Conservation (phyloP, 441 rosid species). For the Biscutella auriculata region DNA sequence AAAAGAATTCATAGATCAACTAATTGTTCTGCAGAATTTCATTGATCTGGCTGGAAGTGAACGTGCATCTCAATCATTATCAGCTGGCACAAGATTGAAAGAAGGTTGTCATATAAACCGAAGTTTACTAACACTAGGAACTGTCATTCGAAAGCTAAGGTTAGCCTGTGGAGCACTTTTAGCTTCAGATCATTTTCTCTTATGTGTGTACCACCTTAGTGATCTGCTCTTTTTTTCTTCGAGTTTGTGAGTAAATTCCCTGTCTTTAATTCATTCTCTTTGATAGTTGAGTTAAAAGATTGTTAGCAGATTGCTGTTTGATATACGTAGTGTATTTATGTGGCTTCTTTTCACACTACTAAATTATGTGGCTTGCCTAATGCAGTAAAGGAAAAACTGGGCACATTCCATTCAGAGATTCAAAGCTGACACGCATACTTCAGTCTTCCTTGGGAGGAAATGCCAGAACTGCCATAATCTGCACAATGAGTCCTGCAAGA, state of each 20-base stretch:
- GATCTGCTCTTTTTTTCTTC: not conserved
- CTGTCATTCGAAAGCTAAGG: slow-evolving; percentile 71
- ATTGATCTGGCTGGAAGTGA: slow-evolving; percentile 79
- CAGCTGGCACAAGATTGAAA: slow-evolving; percentile 63
- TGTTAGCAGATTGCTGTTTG: not conserved
- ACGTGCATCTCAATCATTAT: slow-evolving; percentile 66
- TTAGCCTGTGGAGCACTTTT: slow-evolving; percentile 21
- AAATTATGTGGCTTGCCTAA: slow-evolving; percentile 20
- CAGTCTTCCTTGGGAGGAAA: slow-evolving; percentile 60
- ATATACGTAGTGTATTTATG: not conserved
- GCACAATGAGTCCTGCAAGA: slow-evolving; percentile 71
- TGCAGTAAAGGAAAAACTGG: slow-evolving; percentile 70
- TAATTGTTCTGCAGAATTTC: slow-evolving; percentile 42
- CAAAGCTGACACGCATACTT: slow-evolving; percentile 70
- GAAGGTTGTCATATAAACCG: slow-evolving; percentile 71
- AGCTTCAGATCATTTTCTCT: not conserved
- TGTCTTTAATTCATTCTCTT: not conserved
- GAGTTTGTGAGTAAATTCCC: not conserved
- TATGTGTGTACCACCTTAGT: slow-evolving; percentile 3
- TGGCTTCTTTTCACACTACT: slow-evolving; percentile 12
- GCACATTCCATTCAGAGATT: slow-evolving; percentile 68
- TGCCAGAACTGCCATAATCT: slow-evolving; percentile 66
- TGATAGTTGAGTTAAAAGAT: not conserved
- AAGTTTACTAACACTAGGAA: slow-evolving; percentile 64
- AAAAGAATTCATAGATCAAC: not conserved